Evolutionary conservation across 495 filamentous ascomycete genomes (phyloP).

Genomic region (Annulohypoxylon maeteangense): DNA sequence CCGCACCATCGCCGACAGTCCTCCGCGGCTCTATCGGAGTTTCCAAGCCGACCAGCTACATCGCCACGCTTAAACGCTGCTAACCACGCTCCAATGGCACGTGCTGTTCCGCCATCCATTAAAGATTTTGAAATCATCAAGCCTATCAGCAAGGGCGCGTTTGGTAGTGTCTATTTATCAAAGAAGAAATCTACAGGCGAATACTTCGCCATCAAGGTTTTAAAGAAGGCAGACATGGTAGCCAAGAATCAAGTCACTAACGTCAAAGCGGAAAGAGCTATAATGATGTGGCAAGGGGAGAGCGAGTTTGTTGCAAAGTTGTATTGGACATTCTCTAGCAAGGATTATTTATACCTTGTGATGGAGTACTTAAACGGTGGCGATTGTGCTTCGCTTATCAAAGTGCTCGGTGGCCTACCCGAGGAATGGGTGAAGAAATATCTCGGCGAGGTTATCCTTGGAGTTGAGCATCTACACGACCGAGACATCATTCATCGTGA

Average conservation of each 20-base stretch:
- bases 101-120: slow-evolving; percentile 91
- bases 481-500: slow-evolving; percentile 96
- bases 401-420: slow-evolving; percentile 86
- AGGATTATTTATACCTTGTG: slow-evolving; percentile 97
- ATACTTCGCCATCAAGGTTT: slow-evolving; percentile 97
- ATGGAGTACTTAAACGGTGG: slow-evolving; percentile 99
- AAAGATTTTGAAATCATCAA: slow-evolving; percentile 99
- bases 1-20: slow-evolving; percentile 90
- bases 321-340: slow-evolving; percentile 99
- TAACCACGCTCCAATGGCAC: slow-evolving; percentile 75
- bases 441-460: slow-evolving; percentile 92
- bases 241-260: slow-evolving; percentile 99
- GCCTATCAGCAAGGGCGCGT: slow-evolving; percentile 98
- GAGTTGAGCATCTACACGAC: slow-evolving; percentile 93
- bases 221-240: slow-evolving; percentile 99
- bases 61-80: slow-evolving; percentile 82
- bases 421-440: slow-evolving; percentile 99
- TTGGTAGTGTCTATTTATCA: slow-evolving; percentile 95
- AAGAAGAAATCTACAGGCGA: slow-evolving; percentile 99
- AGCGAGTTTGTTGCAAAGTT: slow-evolving; percentile 99
- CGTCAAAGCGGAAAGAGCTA: slow-evolving; percentile 98
- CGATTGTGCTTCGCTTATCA: slow-evolving; percentile 96
- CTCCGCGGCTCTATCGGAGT: slow-evolving; percentile 82
- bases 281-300: slow-evolving; percentile 99
- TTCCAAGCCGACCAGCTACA: slow-evolving; percentile 70